Percentiles rank a stretch among this genome's conserved stretches.
Conservation (phyloP, 2,329 filamentous ascomycete genomes). For the Laburnicola sp. region DNA sequence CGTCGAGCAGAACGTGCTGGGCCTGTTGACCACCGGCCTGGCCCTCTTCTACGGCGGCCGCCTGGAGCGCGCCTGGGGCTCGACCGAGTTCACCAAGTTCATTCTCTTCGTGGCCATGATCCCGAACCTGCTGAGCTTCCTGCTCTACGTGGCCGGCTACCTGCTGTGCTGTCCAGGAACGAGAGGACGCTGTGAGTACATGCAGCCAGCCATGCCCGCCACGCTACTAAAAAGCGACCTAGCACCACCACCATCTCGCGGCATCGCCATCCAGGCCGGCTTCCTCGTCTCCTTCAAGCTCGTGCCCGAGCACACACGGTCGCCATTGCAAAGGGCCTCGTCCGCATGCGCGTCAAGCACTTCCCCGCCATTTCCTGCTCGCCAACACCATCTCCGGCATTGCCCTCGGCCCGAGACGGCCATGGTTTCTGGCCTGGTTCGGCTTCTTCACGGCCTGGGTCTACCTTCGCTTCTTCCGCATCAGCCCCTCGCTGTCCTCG, state of each 20-base stretch:
- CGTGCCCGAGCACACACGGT: conserved; percentile 91
- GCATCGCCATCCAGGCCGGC: conserved; percentile 83
- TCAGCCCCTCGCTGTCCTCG: conserved; percentile 61
- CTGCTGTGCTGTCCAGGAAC: conserved; percentile 63
- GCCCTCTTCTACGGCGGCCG: conserved; percentile 90
- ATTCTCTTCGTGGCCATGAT: conserved; percentile 74
- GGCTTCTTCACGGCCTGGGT: conserved; percentile 90
- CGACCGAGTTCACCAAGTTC: conserved; percentile 88
- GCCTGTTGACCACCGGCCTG: conserved; percentile 72
- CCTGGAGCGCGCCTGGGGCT: conserved; percentile 93
- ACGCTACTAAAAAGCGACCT: conserved; percentile 41
- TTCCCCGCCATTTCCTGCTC: conserved; percentile 75
- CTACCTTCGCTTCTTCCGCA: conserved; percentile 94
- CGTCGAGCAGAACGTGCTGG: conserved; percentile 92
- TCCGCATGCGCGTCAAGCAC: conserved; percentile 85
- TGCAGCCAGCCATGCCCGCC: conserved; percentile 26
- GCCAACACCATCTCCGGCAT: conserved; percentile 70
- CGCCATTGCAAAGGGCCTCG: conserved; percentile 82
- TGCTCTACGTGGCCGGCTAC: conserved; percentile 73
- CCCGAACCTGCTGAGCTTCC: conserved; percentile 76
- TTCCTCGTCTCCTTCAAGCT: conserved; percentile 98
- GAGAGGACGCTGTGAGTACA: conserved; percentile 68
- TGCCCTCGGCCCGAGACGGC: conserved; percentile 70
- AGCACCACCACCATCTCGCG: conserved; percentile 81
- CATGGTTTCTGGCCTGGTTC: conserved; percentile 73